Evolutionary conservation across 2,329 filamentous ascomycete genomes (phyloP), one percentile per base, ranked within the genome.

Genomic region (Sporothrix schenckii): DNA sequence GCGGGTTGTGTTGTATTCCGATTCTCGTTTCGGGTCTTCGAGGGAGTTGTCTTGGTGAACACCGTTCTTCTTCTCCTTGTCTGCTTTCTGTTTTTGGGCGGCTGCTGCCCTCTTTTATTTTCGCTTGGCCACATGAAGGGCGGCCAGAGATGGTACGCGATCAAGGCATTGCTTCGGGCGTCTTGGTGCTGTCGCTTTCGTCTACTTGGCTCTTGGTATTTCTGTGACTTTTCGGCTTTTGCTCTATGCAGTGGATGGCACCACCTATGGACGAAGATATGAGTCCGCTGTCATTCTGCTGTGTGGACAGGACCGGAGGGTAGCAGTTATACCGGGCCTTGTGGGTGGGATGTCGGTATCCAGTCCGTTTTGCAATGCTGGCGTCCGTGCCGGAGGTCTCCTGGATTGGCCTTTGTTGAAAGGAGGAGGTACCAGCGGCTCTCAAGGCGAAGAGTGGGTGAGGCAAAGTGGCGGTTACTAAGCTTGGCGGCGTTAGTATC

Each of bases 231-330:
- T 74, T 75, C 76, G 78, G 77, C 78, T 74, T 69, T 71, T 58
- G 30, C 34, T 27, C n/a, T 61, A 30, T 19, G 24, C 52, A 41
- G 52, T 30, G 19, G 24, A 30, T 63, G 72, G 63, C 71, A 72
- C 72, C 72, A 71, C 72, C 54, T 77, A 84, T 86, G 90, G 92
- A 92, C 85, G 91, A 95, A 88, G 92, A 95, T 92, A 94, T 83
- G 92, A 95, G 92, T 93, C 92, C 91, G 88, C 83, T 82, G 82
- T 84, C 77, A 52, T 24, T 72, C 24, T 30, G 9, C 21, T 50
- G 27, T 75, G 21, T 49, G 52, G 21, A 34, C 11, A 39, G 34
- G 19, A 27, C 13, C 52, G 27, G 54, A 72, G 71, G 50, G 68
- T 73, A 74, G 41, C 21, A 76, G 75, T 72, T 72, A 68, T 19